phyloP scores from a whole-genome alignment of 306 rosid genomes.

The Phaseolus lunatus region DNA sequence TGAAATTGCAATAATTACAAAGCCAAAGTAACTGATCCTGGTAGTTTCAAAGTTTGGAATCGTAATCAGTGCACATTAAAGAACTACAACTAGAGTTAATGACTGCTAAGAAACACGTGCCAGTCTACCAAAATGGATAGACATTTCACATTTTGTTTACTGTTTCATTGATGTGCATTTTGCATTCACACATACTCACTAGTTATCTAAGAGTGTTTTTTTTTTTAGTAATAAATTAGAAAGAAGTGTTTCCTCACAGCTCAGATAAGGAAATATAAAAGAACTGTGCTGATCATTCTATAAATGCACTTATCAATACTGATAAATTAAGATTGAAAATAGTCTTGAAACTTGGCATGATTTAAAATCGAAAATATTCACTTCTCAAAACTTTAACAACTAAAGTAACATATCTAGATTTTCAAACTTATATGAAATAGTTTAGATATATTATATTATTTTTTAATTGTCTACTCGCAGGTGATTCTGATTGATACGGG shows the following conservation, averaged over 20 bases:
- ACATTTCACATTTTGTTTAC: background rate
- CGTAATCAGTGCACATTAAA: constrained; percentile 17
- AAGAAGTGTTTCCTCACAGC: constrained; percentile 22
- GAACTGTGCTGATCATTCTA: background rate
- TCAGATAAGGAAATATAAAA: constrained; percentile 7
- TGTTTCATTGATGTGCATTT: background rate
- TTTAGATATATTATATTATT: background rate
- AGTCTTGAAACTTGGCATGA: no score
- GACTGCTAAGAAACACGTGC: constrained; percentile 31
- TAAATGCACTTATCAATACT: background rate
- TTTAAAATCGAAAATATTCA: no score
- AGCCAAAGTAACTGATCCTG: constrained; percentile 36
- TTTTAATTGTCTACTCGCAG: background rate
- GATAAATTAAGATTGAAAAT: background rate
- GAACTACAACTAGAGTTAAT: constrained; percentile 36
- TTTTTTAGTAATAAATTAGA: background rate
- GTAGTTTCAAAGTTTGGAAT: constrained; percentile 30
- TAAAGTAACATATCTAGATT: background rate
- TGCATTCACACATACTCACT: background rate
- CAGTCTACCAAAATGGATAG: constrained; percentile 29
- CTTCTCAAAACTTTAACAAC: background rate
- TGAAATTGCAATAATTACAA: constrained; percentile 30
- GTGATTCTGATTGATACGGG: background rate
- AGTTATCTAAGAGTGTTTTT: background rate
- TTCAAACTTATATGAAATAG: background rate